Evolutionary conservation across 306 rosid genomes (phyloP).

Genomic region (Cyclanthera cordifolia): DNA sequence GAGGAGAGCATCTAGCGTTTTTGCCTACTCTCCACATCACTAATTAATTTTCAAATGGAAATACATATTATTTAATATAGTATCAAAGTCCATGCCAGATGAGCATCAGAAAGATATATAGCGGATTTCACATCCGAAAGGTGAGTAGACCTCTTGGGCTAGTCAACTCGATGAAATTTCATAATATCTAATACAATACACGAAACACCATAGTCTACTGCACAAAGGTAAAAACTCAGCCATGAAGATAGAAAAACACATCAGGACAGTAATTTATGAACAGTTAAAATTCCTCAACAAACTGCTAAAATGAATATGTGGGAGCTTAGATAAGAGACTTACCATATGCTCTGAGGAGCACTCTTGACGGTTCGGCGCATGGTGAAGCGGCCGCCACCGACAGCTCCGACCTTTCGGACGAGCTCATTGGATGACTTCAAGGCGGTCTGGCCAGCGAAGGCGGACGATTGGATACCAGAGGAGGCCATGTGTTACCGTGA

Average conservation of each 20-base stretch:
- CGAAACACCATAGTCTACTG: neutral
- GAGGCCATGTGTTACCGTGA: slow-evolving; percentile 47
- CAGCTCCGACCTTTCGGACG: slow-evolving; percentile 50
- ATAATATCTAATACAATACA: neutral
- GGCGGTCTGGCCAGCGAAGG: slow-evolving; percentile 69
- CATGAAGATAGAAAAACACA: neutral
- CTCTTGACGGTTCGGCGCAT: slow-evolving; percentile 78
- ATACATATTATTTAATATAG: too few species aligned
- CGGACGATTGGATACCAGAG: slow-evolving; percentile 66
- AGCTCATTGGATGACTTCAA: slow-evolving; percentile 71
- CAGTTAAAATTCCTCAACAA: neutral
- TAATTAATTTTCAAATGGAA: too few species aligned
- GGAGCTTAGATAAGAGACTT: neutral
- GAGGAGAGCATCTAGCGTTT: too few species aligned
- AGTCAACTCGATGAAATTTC: too few species aligned
- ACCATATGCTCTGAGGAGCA: slow-evolving; percentile 92
- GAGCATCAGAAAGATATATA: too few species aligned
- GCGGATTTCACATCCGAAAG: too few species aligned
- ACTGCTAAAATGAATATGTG: neutral
- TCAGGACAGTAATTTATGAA: neutral
- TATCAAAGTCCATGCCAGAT: too few species aligned
- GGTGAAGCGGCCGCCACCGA: slow-evolving; percentile 48
- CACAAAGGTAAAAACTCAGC: neutral
- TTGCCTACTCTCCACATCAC: too few species aligned
- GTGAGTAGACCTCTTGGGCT: too few species aligned